phyloP scores from a whole-genome alignment of 352 stramenopile genomes.

The Pythium guiyangense region DNA sequence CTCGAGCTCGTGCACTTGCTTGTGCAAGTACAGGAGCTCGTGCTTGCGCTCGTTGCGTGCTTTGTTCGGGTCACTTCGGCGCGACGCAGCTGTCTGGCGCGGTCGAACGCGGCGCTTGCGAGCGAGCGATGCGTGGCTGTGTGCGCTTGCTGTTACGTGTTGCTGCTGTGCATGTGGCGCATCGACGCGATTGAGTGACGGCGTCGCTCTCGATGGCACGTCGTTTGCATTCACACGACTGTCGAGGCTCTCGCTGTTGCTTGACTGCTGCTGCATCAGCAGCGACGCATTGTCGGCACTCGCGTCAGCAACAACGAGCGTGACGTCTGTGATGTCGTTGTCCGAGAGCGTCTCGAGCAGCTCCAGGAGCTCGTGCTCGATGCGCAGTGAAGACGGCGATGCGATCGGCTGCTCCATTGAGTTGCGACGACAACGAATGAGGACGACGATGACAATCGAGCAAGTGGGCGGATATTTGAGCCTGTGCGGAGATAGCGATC shows the following conservation, averaged over 20 bases:
- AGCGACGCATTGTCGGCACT: neutral
- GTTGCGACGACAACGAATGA: no score
- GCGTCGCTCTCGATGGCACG: no score
- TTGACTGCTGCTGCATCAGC: neutral
- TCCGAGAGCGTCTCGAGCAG: constrained; percentile 5
- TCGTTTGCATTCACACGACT: neutral
- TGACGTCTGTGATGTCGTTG: neutral
- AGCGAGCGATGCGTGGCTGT: neutral
- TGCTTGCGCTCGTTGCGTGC: no score
- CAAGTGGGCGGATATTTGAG: no score
- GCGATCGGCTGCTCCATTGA: no score
- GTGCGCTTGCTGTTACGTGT: neutral
- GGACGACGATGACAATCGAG: no score
- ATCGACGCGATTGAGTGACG: neutral
- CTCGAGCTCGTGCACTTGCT: no score
- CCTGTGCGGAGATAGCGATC: no score
- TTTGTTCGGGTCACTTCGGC: neutral
- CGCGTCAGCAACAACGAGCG: neutral
- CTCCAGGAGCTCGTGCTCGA: constrained; percentile 3
- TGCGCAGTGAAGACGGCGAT: no score
- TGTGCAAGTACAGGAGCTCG: no score
- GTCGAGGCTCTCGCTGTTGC: neutral
- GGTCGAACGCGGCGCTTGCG: neutral
- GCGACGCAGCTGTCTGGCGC: neutral
- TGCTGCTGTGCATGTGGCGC: neutral